phyloP scores from a whole-genome alignment of 2,329 filamentous ascomycete genomes.

The Pseudogymnoascus sp. region DNA sequence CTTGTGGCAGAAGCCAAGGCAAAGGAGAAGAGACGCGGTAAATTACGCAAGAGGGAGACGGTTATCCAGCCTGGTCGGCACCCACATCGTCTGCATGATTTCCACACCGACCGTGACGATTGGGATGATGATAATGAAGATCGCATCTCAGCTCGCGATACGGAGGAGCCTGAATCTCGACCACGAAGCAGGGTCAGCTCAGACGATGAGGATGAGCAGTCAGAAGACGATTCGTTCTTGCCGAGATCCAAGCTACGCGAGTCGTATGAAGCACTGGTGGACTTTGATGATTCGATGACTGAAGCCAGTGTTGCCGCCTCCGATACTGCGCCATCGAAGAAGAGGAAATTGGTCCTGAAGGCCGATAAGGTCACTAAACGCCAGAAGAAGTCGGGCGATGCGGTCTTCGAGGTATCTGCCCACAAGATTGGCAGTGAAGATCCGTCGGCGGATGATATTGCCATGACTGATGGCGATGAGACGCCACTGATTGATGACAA shows the following conservation, averaged over 20 bases:
- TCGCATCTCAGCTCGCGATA: constrained; percentile 61
- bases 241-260: constrained; percentile 12
- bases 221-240: constrained; percentile 25
- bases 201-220: constrained; percentile 40
- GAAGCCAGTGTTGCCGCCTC: constrained; percentile 62
- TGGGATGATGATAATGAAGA: constrained; percentile 73
- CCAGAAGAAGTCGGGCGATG: constrained; percentile 72
- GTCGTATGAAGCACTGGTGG: constrained; percentile 4
- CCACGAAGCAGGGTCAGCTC: constrained; percentile 66
- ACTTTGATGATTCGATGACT: constrained; percentile 55
- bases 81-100: constrained; percentile 61
- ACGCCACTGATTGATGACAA: constrained; percentile 38
- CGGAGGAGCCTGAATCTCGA: constrained; percentile 77
- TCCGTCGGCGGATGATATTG: constrained; percentile 36
- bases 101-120: constrained; percentile 70
- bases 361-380: constrained; percentile 66
- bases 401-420: constrained; percentile 60
- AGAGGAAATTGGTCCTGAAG: constrained; percentile 66
- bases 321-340: constrained; percentile 49
- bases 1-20: constrained; percentile 60
- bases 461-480: constrained; percentile 41
- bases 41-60: neutral
- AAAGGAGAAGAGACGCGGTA: constrained; percentile 41
- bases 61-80: constrained; percentile 36
- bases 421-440: constrained; percentile 44